These are phyloP conservation scores for Microbotryum silenes-acaulis DNA, from an alignment of 1,284 basidiomycete species.

Conservation along the genomic window DNA sequence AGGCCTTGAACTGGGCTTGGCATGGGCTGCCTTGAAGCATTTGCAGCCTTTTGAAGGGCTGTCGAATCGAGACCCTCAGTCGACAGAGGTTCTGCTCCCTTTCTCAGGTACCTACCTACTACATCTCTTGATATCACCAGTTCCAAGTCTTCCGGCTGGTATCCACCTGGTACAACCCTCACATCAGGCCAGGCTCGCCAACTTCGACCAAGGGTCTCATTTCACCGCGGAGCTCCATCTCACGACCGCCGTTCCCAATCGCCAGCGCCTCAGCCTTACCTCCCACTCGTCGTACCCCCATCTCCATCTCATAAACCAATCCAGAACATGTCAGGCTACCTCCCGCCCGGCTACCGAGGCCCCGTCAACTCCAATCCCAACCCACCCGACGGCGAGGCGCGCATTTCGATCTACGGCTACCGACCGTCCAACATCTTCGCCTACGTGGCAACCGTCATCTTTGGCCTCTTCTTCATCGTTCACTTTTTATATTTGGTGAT, in stretches of 20 bases:
- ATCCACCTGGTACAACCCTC: too few relatives aligned
- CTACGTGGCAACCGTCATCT: slow-evolving; percentile 37
- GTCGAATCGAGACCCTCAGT: too few relatives aligned
- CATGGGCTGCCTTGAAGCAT: not conserved
- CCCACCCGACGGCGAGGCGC: slow-evolving; percentile 34
- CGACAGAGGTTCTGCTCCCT: too few relatives aligned
- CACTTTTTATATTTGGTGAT: slow-evolving; percentile 34
- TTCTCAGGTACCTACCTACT: too few relatives aligned
- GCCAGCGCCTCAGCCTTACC: not conserved
- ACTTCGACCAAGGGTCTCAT: too few relatives aligned
- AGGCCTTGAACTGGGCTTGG: not conserved
- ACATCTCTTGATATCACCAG: too few relatives aligned
- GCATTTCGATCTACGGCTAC: slow-evolving; percentile 42
- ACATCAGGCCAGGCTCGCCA: too few relatives aligned
- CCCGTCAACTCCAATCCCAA: slow-evolving; percentile 38
- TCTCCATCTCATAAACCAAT: not conserved
- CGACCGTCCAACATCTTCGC: slow-evolving; percentile 38
- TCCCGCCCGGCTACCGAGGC: slow-evolving; percentile 31
- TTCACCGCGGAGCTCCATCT: too few relatives aligned
- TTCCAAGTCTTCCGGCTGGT: too few relatives aligned
- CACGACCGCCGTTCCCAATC: not conserved
- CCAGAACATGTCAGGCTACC: not conserved
- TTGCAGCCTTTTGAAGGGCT: not conserved
- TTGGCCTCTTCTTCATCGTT: slow-evolving; percentile 35
- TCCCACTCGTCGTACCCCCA: not conserved